phyloP scores from a whole-genome alignment of 2,329 filamentous ascomycete genomes.

The Ceratocystiopsis sp. region DNA sequence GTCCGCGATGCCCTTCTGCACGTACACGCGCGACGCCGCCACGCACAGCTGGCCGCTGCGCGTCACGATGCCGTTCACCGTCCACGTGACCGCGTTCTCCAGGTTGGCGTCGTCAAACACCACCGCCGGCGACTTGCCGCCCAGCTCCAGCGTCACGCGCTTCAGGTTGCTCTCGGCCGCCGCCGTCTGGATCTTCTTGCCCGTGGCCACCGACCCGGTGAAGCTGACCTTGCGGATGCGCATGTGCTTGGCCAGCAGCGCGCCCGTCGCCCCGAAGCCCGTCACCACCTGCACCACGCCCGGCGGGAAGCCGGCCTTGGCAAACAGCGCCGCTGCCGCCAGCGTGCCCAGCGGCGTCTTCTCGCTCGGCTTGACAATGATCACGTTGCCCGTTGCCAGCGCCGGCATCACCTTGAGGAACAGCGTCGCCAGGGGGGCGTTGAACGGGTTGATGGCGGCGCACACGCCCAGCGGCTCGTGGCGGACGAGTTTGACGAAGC shows the following conservation, averaged over 20 bases:
- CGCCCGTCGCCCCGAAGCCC: constrained; percentile 31
- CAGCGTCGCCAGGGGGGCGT: constrained; percentile 37
- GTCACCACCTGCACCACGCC: constrained; percentile 53
- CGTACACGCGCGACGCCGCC: constrained; percentile 28
- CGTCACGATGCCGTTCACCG: constrained; percentile 16
- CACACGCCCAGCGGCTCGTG: background rate
- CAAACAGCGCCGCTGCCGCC: constrained; percentile 43
- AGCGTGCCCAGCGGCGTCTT: constrained; percentile 38
- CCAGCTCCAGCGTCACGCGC: constrained; percentile 41
- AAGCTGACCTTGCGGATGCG: constrained; percentile 43
- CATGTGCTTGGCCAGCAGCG: constrained; percentile 9
- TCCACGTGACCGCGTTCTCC: constrained; percentile 37
- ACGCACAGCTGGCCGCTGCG: constrained; percentile 31
- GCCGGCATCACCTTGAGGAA: constrained; percentile 51
- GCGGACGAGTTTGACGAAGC: background rate
- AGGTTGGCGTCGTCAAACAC: constrained; percentile 40
- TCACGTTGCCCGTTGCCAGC: constrained; percentile 35
- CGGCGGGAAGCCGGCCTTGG: constrained; percentile 50
- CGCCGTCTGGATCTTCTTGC: constrained; percentile 41
- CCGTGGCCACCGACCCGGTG: constrained; percentile 41
- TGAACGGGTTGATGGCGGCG: constrained; percentile 17
- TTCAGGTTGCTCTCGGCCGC: constrained; percentile 40
- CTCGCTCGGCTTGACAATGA: constrained; percentile 38
- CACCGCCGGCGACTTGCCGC: constrained; percentile 41
- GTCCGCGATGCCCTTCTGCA: constrained; percentile 21